Evolutionary conservation across 2,329 filamentous ascomycete genomes (phyloP), one percentile per base, ranked within the genome.

Genomic region (Phoma sp.): DNA sequence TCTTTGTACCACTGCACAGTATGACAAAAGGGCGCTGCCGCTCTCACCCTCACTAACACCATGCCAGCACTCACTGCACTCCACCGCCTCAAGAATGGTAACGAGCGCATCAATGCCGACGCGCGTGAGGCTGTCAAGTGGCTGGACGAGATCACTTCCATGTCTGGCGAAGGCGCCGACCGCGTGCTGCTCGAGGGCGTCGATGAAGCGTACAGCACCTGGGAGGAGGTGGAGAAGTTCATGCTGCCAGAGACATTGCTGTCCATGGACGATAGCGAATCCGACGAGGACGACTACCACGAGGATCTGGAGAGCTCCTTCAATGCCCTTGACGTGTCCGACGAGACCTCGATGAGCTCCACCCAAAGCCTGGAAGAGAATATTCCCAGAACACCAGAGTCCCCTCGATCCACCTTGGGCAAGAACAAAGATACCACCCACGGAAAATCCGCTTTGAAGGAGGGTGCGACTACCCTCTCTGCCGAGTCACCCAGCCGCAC

Each of bases 1-100:
- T 82, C 36, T 82, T 80, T 61, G 79, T 82, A 35, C 80, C 80
- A 41, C 76, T 82, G 22, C 75, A 81, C 64, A 80, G 79, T 81
- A 74, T 55, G 79, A n/a, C 67, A 22, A 46, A 46, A 41, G 58
- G 36, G 45, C 46, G 27, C 36, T 37, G 40, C 33, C 42, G 43
- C 40, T 46, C 27, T 40, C 36, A 32, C 54, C 47, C 46, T 42
- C 38, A 55, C 68, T 71, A 55, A 70, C 67, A 53, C n/a, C 7
- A 33, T 37, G 27, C 44, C 63, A 81, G 79, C 79, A 43, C 73
- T 80, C 49, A 71, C 77, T 38, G 75, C 79, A 65, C 73, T 81
- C 52, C 74, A 78, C 59, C 75, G 69, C 57, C 71, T 80, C 42
- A 79, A 77, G 64, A 71, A 69, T 32, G 74, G 70, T 50, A 73